phyloP scores from a whole-genome alignment of 805 yeast species.

The Saccharomycopsis fibuligera region DNA sequence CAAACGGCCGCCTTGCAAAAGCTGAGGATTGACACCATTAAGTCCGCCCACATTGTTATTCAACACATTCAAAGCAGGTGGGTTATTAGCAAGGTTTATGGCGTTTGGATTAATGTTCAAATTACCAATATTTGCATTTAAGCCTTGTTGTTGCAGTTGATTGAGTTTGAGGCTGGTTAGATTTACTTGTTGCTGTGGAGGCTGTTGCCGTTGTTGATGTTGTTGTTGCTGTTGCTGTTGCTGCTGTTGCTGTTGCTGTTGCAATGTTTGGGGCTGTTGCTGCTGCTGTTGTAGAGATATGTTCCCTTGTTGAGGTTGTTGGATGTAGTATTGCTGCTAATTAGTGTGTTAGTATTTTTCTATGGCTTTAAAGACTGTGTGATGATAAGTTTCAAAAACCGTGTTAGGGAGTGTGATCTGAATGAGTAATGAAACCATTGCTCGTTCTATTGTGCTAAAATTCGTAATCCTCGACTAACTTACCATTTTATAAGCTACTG shows the following conservation, averaged over 20 bases:
- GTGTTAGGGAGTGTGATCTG: too few relatives aligned
- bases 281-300: too few relatives aligned
- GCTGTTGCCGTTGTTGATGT: constrained; percentile 19
- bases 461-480: too few relatives aligned
- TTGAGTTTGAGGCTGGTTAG: constrained; percentile 19
- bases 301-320: too few relatives aligned
- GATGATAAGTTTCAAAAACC: too few relatives aligned
- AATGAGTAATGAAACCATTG: too few relatives aligned
- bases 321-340: too few relatives aligned
- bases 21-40: constrained; percentile 6
- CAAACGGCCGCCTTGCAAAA: not conserved
- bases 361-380: too few relatives aligned
- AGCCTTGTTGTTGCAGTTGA: constrained; percentile 22
- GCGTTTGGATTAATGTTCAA: not conserved
- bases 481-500: too few relatives aligned
- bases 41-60: constrained; percentile 1
- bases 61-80: constrained; percentile 4
- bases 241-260: constrained; percentile 16
- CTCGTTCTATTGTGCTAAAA: too few relatives aligned
- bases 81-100: not conserved
- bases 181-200: constrained; percentile 22
- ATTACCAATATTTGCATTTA: not conserved
- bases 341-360: too few relatives aligned
- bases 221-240: constrained; percentile 25
- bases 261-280: too few relatives aligned